Base-by-base conservation (phyloP, 352 stramenopile species). In the Phytophthora fragariae region DNA sequence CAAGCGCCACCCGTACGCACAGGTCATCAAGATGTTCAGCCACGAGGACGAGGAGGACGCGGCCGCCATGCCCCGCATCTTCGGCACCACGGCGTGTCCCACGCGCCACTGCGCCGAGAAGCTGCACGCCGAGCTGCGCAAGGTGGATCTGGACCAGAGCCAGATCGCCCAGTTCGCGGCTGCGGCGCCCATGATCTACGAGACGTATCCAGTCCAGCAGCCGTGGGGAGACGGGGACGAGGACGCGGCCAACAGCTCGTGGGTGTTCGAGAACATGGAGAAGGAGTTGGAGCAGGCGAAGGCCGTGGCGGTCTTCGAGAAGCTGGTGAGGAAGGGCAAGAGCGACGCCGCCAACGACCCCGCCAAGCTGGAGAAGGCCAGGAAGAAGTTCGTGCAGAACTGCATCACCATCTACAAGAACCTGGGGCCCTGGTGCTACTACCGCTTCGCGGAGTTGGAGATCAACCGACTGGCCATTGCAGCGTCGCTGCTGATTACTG, bases 1-100 rank as follows among this genome's bases (percentile, higher is more conserved):
- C 27, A 97, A 97, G 76, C 91, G 91, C 55, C 92, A 97, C 39
- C 90, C 91, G 66, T 97, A 97, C 76, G 90, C 90, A 31, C 90
- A 96, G 47, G 76, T 97, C 17, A 92, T 97, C 46, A 93, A 92
- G 54, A 82, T 96, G 69, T 97, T 95, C 71, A 78, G 91, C 39
- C 53, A 80, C n/a, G 57, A 71, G 17, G 65, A 77, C 35, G 35
- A 41, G 24, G 24, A 27, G 11, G 35, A 12, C 12, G 15, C 50
- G 5, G 44, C 44, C 2, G 46, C 33, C 1, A 85, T 89, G 81
- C 90, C 90, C 19, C 82, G 85, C 19, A 88, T 97, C 60, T 97
- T 97, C 62, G 92, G 92, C 37, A 93, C 92, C 17, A 97, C 92
- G 11, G 87, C 92, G 21, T 88, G 82, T 58, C 82, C 82, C 10